Conservation (phyloP, 2,329 filamentous ascomycete genomes). For the Aspergillus sp. region DNA sequence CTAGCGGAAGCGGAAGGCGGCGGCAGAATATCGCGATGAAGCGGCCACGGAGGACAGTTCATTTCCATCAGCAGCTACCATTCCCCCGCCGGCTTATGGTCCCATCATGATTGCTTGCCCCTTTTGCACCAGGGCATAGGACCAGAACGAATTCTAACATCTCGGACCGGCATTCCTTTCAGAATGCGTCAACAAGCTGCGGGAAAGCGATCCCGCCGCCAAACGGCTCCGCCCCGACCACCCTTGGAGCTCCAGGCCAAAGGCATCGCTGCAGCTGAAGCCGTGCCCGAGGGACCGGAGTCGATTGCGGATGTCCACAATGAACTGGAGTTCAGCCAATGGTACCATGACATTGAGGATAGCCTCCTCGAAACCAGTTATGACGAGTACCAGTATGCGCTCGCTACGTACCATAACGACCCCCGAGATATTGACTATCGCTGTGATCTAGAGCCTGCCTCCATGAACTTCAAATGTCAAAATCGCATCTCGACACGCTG, state of each 20-base stretch:
- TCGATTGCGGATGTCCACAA: conserved; percentile 49
- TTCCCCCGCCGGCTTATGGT: conserved; percentile 1
- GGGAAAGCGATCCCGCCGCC: conserved; percentile 33
- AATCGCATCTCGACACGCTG: conserved; percentile 76
- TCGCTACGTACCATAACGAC: not conserved
- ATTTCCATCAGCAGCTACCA: not conserved
- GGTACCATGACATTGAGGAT: conserved; percentile 60
- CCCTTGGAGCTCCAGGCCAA: conserved; percentile 26
- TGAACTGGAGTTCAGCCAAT: conserved; percentile 57
- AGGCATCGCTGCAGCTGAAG: conserved; percentile 17
- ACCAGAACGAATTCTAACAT: not conserved
- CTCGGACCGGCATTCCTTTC: not conserved
- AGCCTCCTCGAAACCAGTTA: conserved; percentile 78
- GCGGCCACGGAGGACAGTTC: conserved; percentile 17
- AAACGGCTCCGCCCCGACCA: conserved; percentile 35
- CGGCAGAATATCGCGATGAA: conserved; percentile 35
- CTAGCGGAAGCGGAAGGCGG: conserved; percentile 22
- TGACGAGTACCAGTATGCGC: conserved; percentile 72
- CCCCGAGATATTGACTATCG: conserved; percentile 6
- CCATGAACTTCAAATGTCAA: conserved; percentile 76
- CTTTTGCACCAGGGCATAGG: not conserved
- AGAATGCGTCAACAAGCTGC: conserved; percentile 29
- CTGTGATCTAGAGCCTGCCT: conserved; percentile 61
- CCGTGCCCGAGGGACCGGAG: conserved; percentile 10
- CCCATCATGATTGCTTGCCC: conserved; percentile 1